Percentiles rank a stretch among this genome's conserved stretches.
Evolutionary conservation across 164 flowering plant species (phyloP).

Genomic region (grape (Vitis vinifera)): ASM3070453v1 NC_081808.1:16838001-16838500

Average conservation of each 20-base stretch:
- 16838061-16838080: constrained; percentile 30
- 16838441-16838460: no score
- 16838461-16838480: background rate
- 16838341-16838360: constrained; percentile 31
- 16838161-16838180: background rate
- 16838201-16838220: constrained; percentile 34
- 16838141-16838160: background rate
- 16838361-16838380: constrained; percentile 25
- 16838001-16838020: background rate
- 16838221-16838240: constrained; percentile 33
- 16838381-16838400: constrained; percentile 18
- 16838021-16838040: background rate
- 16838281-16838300: constrained; percentile 29
- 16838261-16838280: constrained; percentile 32
- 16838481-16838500: background rate
- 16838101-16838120: constrained; percentile 18
- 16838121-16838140: background rate
- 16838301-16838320: constrained; percentile 27
- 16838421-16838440: background rate
- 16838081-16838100: constrained; percentile 37
- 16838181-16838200: background rate
- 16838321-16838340: constrained; percentile 22
- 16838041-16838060: background rate
- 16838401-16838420: constrained; percentile 24
- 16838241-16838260: constrained; percentile 36